Base-by-base conservation (phyloP, 108 stramenopile genomes). In the Epithemia pelagica region DNA sequence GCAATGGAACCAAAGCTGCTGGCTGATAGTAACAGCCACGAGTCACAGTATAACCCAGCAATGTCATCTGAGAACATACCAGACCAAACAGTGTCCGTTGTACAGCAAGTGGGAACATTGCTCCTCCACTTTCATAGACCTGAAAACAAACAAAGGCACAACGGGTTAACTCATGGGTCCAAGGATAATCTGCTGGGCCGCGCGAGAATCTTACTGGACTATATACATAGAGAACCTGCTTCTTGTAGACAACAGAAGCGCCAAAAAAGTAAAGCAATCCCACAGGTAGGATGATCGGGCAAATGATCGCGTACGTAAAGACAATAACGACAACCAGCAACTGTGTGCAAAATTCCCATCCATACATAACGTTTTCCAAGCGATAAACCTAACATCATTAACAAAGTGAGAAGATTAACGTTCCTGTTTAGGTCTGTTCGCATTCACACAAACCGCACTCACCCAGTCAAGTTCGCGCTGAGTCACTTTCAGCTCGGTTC, bases 231-330 rank as follows among this genome's bases (percentile, higher is more conserved):
- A 94, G 74, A 23, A 93, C 77, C 65, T 96, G 92, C 30, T 89
- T 88, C 78, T 94, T 94, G 85, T 94, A 96, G 8, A 96, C 89
- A 51, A 92, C 64, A 66, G 86, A 73, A 22, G 90, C 77, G 8
- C 82, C 79, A 3, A 78, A 62, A 66, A 94, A 96, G 80, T 86
- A 94, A 1, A 88, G 64, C 5, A 84, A 68, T 5, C 88, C 92
- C 27, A 94, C 75, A 8, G 88, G 87, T 31, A 94, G 71, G 64
- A 94, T 88, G 57, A 96, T 60, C 0, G 95, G 95, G 46, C 85
- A 85, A 68, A 79, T 18, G 25, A 64, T 56, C 25, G 82, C 79
- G 65, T 89, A 87, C 10, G 85, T 83, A 52, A 88, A 83, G 63
- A 86, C 89, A 71, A 94, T 90, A 62, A 91, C 80, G 28, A 94